A percentile compares a stretch with the other conserved stretches of the same genome.
phyloP scores from a whole-genome alignment of 2,329 filamentous ascomycete genomes.

The Aureobasidium pullulans region DNA sequence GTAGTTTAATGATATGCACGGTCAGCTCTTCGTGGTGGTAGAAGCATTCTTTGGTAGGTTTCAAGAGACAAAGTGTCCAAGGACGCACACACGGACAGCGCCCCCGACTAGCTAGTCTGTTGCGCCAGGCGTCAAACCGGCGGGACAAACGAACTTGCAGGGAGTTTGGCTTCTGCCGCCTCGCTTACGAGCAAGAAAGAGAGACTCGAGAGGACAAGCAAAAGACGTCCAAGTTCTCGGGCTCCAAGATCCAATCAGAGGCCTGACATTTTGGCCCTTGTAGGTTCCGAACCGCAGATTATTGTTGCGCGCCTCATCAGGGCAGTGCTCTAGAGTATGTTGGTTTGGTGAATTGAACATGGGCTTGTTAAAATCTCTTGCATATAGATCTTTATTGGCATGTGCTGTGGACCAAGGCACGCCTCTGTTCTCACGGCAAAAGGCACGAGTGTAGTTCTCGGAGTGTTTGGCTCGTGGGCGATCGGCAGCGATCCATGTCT shows the following conservation, averaged over 20 bases:
- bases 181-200: constrained; percentile 6
- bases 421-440: not conserved
- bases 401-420: not conserved
- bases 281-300: not conserved
- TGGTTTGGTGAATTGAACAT: not conserved
- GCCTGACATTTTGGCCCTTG: not conserved
- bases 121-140: constrained; percentile 9
- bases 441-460: not conserved
- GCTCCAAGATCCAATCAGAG: constrained; percentile 4
- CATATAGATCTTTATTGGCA: not conserved
- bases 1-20: constrained; percentile 13
- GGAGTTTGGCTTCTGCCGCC: constrained; percentile 1
- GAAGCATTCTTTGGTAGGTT: constrained; percentile 7
- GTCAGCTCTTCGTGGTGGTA: constrained; percentile 1
- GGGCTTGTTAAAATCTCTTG: not conserved
- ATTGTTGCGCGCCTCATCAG: not conserved
- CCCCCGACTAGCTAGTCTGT: constrained; percentile 1
- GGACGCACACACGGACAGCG: constrained; percentile 7
- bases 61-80: not conserved
- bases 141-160: not conserved
- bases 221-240: constrained; percentile 6
- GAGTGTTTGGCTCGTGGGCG: constrained; percentile 7
- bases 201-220: not conserved
- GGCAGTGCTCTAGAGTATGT: not conserved
- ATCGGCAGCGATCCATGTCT: constrained; percentile 7